Base-by-base conservation (phyloP, 2,329 filamentous ascomycete species). In the Colletotrichum shisoi region DNA sequence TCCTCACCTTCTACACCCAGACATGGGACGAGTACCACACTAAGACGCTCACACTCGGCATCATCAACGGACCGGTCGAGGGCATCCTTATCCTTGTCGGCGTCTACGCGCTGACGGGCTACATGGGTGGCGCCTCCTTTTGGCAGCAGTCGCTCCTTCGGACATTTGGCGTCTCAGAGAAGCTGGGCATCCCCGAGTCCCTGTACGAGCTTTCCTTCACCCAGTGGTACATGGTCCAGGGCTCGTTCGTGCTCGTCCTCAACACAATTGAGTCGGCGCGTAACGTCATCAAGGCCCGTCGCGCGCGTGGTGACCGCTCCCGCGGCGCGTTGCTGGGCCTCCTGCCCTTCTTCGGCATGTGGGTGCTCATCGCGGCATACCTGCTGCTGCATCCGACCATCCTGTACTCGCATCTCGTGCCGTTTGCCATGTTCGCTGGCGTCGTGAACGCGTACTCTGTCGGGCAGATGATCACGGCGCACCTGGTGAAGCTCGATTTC, bases 11-110 rank as follows among this genome's bases (percentile, higher is more conserved):
- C 79, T 98, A 98, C 78, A 91, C 98, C 48, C 95, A 98, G 78
- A 98, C 95, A 40, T 99, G 95, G 95, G 95, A 99, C 76, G 95
- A 98, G 78, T 99, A 98, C 80, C 94, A 98, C 81, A 99, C 95
- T 58, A 94, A 97, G 79, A 95, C 94, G 3, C 86, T 99, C 54
- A 97, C 93, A 1, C 87, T 99, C 6, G 95, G 95, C 67, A 82
- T 98, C 70, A 85, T 99, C 71, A 97, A 94, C 71, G 95, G 95
- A 0, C 95, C 95, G 4, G 95, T 99, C 44, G 95, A 99, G 80
- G 95, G 95, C 58, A 90, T 99, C 63, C 80, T 98, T 53, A 93
- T 92, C 46, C 85, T 99, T 21, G 90, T 92, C 73, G 76, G 86
- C 62, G 89, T 99, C 67, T 98, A 95, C 78, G 87, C 88, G 42